Evolutionary conservation across 768 basidiomycete genomes (phyloP).

Genomic region (Dioszegia aurantiaca): DNA sequence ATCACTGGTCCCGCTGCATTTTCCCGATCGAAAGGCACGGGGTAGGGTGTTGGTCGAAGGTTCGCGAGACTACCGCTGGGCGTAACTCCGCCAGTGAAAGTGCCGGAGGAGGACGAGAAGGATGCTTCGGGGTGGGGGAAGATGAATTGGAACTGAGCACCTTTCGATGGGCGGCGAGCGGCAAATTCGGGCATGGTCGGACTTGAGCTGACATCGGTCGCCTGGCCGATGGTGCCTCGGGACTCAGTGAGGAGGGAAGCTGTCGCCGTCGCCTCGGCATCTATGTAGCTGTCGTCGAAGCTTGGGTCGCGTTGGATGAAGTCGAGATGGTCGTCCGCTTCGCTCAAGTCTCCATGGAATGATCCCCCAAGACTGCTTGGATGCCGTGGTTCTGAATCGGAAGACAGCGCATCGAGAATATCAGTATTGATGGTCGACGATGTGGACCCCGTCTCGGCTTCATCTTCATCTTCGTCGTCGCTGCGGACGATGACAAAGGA

Average conservation of each 20-base stretch:
- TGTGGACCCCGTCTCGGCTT: slow-evolving; percentile 9
- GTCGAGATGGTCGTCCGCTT: not conserved
- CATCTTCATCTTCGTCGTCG: slow-evolving; percentile 1
- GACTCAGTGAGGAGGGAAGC: slow-evolving; percentile 17
- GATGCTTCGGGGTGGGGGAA: slow-evolving; percentile 18
- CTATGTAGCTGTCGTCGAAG: slow-evolving; percentile 15
- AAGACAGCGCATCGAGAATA: slow-evolving; percentile 3
- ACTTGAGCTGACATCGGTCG: not conserved
- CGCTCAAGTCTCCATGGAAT: slow-evolving; percentile 5
- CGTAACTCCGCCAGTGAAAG: slow-evolving; percentile 12
- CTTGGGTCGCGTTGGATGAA: not conserved
- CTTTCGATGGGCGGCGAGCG: not conserved
- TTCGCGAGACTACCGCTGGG: slow-evolving; percentile 17
- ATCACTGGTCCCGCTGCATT: not conserved
- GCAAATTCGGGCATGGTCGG: not conserved
- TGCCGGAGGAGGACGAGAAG: slow-evolving; percentile 10
- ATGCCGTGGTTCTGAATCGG: slow-evolving; percentile 7
- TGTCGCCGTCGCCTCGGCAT: slow-evolving; percentile 19
- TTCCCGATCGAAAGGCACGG: not conserved
- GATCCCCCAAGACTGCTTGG: slow-evolving; percentile 8
- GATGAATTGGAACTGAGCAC: slow-evolving; percentile 15
- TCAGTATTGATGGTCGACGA: slow-evolving; percentile 19
- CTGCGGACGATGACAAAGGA: slow-evolving; percentile 17
- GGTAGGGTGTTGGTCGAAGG: slow-evolving; percentile 8
- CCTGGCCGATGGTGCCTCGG: not conserved